Evolutionary conservation across 768 basidiomycete species (phyloP).

Genomic region (Cubamyces lactineus): DNA sequence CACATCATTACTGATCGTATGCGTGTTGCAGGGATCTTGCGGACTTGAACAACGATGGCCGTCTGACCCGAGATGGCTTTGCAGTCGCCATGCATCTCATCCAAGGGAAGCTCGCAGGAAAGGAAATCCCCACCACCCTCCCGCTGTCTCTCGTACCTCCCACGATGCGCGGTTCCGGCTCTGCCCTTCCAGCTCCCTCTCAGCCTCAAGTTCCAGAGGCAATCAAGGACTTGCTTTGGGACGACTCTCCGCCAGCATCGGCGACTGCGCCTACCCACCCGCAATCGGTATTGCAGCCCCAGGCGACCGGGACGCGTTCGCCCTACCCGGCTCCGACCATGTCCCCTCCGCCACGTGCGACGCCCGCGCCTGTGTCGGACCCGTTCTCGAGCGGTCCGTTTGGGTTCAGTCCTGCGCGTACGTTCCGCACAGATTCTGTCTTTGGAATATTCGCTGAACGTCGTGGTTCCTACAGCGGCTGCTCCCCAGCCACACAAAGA

Average conservation of each 20-base stretch:
- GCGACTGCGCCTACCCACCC: constrained; percentile 47
- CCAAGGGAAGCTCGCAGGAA: constrained; percentile 79
- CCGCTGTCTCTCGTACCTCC: constrained; percentile 83
- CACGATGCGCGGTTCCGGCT: constrained; percentile 58
- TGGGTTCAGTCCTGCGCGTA: constrained; percentile 35
- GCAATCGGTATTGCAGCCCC: constrained; percentile 37
- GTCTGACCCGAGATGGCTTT: constrained; percentile 87
- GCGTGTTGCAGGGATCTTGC: constrained; percentile 79
- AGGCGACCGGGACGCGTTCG: constrained; percentile 29
- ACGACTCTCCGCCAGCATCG: constrained; percentile 40
- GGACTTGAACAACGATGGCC: constrained; percentile 87
- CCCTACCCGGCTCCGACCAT: constrained; percentile 14
- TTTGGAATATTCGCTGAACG: neutral
- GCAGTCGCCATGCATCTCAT: constrained; percentile 96
- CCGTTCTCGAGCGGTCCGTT: constrained; percentile 54
- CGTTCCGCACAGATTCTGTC: neutral
- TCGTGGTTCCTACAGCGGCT: neutral
- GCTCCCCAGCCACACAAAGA: constrained; percentile 42
- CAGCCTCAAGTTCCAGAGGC: constrained; percentile 42
- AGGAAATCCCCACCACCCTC: constrained; percentile 70
- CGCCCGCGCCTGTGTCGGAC: constrained; percentile 15
- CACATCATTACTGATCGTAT: neutral
- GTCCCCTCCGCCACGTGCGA: constrained; percentile 24
- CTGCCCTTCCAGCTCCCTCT: constrained; percentile 42
- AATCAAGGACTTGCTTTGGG: constrained; percentile 52